A percentile compares a stretch with the other conserved stretches of the same genome.
Evolutionary conservation across 345 rosid species (phyloP).

Genomic region (Raphanus sativus): DNA sequence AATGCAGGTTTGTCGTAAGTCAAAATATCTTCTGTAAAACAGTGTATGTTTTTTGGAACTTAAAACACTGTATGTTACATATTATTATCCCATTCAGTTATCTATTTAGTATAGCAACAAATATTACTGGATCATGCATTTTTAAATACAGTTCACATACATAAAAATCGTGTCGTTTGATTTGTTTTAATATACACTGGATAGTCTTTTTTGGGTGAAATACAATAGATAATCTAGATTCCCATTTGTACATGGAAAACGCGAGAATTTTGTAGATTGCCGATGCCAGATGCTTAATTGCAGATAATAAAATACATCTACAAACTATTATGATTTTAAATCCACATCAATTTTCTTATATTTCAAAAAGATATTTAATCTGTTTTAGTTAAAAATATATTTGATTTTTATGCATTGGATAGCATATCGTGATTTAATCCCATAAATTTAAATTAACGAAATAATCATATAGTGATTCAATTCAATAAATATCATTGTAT

Average conservation of each 20-base stretch:
- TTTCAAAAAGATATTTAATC: not conserved
- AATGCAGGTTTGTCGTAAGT: not conserved
- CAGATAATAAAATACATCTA: not conserved
- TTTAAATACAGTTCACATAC: not conserved
- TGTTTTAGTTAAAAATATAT: no score
- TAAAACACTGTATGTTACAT: not conserved
- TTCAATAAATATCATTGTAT: not conserved
- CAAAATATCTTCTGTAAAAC: not conserved
- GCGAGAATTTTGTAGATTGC: not conserved
- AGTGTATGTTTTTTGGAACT: not conserved
- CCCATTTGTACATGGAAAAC: not conserved
- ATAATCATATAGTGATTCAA: not conserved
- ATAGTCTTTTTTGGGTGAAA: not conserved
- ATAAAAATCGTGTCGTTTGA: not conserved
- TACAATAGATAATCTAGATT: not conserved
- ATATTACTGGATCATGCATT: conserved; percentile 3
- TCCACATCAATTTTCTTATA: not conserved
- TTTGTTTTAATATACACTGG: not conserved
- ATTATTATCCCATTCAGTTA: conserved; percentile 2
- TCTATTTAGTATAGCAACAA: not conserved
- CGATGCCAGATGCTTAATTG: not conserved
- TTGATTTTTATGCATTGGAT: not conserved
- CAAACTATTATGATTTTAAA: not conserved
- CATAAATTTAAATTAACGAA: not conserved
- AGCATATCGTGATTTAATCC: not conserved